Conservation (phyloP, 2,329 filamentous ascomycete species). For the Colletotrichum spaethianum region DNA sequence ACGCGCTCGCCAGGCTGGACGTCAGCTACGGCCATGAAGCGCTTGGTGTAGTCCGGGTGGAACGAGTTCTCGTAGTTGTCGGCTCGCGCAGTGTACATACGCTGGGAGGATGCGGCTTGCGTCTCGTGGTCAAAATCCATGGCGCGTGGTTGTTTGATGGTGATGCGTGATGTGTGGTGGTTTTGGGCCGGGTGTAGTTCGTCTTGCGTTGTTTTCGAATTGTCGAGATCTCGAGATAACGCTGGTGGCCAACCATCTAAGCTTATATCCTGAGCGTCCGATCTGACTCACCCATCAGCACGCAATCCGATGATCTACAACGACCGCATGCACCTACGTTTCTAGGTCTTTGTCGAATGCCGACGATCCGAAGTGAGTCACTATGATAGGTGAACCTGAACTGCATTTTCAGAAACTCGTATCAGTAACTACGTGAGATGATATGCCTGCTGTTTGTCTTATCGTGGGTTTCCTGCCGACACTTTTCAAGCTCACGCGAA, state of each 20-base stretch:
- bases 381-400: neutral
- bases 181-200: neutral
- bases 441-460: neutral
- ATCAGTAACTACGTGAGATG: neutral
- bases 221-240: neutral
- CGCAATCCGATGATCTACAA: slow-evolving; percentile 10
- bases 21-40: slow-evolving; percentile 48
- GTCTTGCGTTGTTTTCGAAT: neutral
- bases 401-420: neutral
- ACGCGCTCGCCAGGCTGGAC: slow-evolving; percentile 47
- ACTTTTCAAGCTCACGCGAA: too few species aligned
- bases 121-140: slow-evolving; percentile 42
- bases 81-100: slow-evolving; percentile 51
- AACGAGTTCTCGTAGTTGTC: slow-evolving; percentile 51
- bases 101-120: slow-evolving; percentile 45
- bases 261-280: neutral
- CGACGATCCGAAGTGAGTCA: neutral
- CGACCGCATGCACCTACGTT: neutral
- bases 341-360: neutral
- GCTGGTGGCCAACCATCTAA: neutral
- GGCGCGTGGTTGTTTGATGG: neutral
- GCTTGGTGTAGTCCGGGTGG: slow-evolving; percentile 50
- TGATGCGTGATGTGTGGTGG: neutral
- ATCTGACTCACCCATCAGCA: slow-evolving; percentile 6
- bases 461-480: neutral